Percentiles rank a stretch among this genome's conserved stretches.
phyloP scores from a whole-genome alignment of 2,329 filamentous ascomycete genomes.

The Colletotrichum chrysophilum region DNA sequence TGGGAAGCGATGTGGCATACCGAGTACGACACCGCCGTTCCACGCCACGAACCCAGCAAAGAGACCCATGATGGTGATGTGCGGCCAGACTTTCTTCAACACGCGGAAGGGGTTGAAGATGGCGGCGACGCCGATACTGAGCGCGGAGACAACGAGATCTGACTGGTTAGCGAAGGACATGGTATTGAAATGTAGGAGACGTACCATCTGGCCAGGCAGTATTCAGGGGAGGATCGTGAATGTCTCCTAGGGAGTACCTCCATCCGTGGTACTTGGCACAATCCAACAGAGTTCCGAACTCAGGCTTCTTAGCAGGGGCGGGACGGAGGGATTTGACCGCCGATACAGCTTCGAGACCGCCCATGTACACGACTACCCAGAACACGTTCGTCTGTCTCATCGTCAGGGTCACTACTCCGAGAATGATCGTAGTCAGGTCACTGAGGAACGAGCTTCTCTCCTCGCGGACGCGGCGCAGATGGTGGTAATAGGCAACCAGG shows the following conservation, averaged over 20 bases:
- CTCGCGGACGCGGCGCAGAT: conserved; percentile 49
- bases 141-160: conserved; percentile 61
- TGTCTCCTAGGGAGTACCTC: conserved; percentile 53
- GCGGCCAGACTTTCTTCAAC: conserved; percentile 58
- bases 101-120: conserved; percentile 52
- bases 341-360: conserved; percentile 62
- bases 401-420: conserved; percentile 70
- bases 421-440: conserved; percentile 49
- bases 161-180: neutral
- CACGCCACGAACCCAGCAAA: conserved; percentile 81
- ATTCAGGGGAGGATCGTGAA: conserved; percentile 60
- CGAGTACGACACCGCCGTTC: conserved; percentile 93
- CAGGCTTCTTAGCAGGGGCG: conserved; percentile 31
- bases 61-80: conserved; percentile 65
- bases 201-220: conserved; percentile 56
- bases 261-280: conserved; percentile 42
- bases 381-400: conserved; percentile 98
- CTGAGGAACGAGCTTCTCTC: conserved; percentile 37
- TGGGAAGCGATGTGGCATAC: conserved; percentile 45
- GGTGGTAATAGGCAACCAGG: conserved; percentile 69
- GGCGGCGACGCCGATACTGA: conserved; percentile 69
- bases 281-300: conserved; percentile 34
- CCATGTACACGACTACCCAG: conserved; percentile 84
- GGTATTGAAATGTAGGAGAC: conserved; percentile 8
- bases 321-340: conserved; percentile 51